Evolutionary conservation across 2,329 filamentous ascomycete species (phyloP), one percentile per base, ranked within the genome.

Genomic region (Exophiala sp.): DNA sequence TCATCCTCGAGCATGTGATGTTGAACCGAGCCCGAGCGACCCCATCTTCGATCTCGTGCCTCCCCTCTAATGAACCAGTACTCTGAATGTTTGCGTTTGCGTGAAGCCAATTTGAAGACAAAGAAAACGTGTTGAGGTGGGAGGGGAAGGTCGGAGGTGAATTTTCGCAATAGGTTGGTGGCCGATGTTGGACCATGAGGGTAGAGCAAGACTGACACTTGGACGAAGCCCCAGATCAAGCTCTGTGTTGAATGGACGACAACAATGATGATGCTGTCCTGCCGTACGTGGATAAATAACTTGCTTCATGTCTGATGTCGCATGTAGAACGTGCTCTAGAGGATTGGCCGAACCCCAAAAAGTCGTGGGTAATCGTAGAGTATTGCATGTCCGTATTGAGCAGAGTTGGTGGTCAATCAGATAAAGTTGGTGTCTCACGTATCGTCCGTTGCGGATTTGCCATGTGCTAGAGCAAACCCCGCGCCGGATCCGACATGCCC

Each of bases 401-500:
- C 50, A 19, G 53, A 45, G 46, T n/a, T n/a, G n/a, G n/a, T 45
- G 30, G 42, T 44, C 50, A 43, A 50, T 49, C 46, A 56, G 43
- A 50, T 53, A 56, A 47, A 50, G 50, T 57, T 43, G 46, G 51
- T 51, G 41, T 43, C 48, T 51, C 48, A 47, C 39, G 48, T 55
- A 48, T 43, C 32, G 52, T 21, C 53, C 46, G 45, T 52, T 52
- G 56, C 58, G 56, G 59, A 61, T 59, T 52, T 60, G 59, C 59
- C 59, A 61, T 61, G 59, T 61, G 59, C 59, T 52, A 58, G 55
- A 58, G 58, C 59, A 61, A 58, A 61, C 58, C 59, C 59, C 56
- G 59, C 58, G 59, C 56, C 46, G 59, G 58, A 50, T 61, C 58
- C 58, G 58, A 59, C 58, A 59, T 59, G 42, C 58, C 57, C 52